A percentile compares a stretch with the other conserved stretches of the same genome.
Conservation (phyloP, 2,329 filamentous ascomycete genomes). For the Corinectria fuckeliana region DNA sequence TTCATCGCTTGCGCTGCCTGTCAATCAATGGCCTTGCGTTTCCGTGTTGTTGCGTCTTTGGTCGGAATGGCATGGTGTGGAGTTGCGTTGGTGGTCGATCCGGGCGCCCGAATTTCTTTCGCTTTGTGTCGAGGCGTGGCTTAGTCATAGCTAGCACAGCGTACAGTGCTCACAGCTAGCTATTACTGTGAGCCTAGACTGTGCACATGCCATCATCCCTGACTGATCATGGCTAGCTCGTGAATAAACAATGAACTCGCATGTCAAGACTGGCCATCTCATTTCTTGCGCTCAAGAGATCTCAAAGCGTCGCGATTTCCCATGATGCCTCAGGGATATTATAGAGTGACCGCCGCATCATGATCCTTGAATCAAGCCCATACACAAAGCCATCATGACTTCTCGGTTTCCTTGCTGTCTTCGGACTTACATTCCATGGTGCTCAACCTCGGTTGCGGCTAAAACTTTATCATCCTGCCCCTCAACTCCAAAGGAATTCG, state of each 20-base stretch:
- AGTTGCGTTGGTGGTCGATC: constrained; percentile 40
- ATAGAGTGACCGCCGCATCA: no score
- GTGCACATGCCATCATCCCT: neutral
- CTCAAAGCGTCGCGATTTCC: neutral
- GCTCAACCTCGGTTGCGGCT: constrained; percentile 19
- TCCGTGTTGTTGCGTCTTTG: constrained; percentile 33
- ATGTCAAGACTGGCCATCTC: neutral
- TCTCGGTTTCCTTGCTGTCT: neutral
- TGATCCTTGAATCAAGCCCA: neutral
- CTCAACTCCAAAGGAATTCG: constrained; percentile 8
- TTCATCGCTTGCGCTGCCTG: constrained; percentile 14
- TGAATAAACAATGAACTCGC: neutral
- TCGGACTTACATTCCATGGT: neutral
- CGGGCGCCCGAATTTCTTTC: constrained; percentile 27
- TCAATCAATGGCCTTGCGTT: neutral
- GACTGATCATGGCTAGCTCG: neutral
- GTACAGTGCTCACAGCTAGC: neutral
- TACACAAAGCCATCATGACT: constrained; percentile 6
- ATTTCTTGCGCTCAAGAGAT: neutral
- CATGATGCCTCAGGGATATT: neutral
- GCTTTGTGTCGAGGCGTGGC: neutral
- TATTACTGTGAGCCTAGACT: neutral
- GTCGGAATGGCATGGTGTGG: constrained; percentile 33
- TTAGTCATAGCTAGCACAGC: constrained; percentile 23
- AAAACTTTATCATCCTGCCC: neutral